Evolutionary conservation across 495 filamentous ascomycete species (phyloP).

Genomic region (Aspergillus conjunctus): DNA sequence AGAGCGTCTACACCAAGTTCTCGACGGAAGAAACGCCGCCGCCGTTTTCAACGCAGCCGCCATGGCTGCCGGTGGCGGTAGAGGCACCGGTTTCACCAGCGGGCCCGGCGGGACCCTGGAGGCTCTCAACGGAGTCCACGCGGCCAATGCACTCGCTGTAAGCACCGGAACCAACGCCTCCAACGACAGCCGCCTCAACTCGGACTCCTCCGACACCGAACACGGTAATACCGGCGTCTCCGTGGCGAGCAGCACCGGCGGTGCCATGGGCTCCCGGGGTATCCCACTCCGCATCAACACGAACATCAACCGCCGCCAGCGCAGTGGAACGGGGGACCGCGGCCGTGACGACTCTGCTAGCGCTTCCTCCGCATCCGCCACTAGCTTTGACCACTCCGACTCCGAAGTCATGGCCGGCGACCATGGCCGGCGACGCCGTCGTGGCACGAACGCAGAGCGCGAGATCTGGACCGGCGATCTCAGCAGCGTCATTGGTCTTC

Average conservation of each 20-base stretch:
- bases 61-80: conserved; percentile 94
- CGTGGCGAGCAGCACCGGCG: conserved; percentile 37
- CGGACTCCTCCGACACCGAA: conserved; percentile 51
- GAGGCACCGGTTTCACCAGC: conserved; percentile 58
- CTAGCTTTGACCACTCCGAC: conserved; percentile 48
- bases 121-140: conserved; percentile 43
- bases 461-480: conserved; percentile 83
- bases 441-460: conserved; percentile 40
- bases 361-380: conserved; percentile 43
- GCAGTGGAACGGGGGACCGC: conserved; percentile 29
- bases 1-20: conserved; percentile 83
- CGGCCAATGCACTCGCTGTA: conserved; percentile 25
- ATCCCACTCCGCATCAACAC: conserved; percentile 51
- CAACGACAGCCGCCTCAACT: conserved; percentile 39
- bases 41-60: conserved; percentile 98
- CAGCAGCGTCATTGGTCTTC: conserved; percentile 92
- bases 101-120: conserved; percentile 50
- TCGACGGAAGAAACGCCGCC: conserved; percentile 91
- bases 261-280: conserved; percentile 36
- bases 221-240: conserved; percentile 39
- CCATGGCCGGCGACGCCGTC: conserved; percentile 29
- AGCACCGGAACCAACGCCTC: conserved; percentile 31
- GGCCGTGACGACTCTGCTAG: conserved; percentile 49
- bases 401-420: conserved; percentile 39
- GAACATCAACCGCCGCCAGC: conserved; percentile 32